These are phyloP conservation scores for Didymella lethalis DNA, from an alignment of 2,329 filamentous ascomycete genomes.

Conservation along the genomic window DNA sequence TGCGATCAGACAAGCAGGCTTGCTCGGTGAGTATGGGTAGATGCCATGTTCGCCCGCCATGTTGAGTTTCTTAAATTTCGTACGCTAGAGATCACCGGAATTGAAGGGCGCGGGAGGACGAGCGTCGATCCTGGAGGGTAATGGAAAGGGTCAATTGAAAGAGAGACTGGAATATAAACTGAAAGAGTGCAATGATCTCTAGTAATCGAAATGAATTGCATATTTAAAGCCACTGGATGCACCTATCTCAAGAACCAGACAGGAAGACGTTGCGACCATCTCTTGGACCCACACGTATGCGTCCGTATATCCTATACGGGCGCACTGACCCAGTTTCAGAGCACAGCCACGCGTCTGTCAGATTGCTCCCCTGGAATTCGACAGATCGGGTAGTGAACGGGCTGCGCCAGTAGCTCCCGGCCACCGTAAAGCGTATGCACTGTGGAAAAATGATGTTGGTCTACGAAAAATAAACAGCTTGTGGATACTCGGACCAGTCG, in stretches of 20 bases:
- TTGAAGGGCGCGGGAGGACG: not conserved
- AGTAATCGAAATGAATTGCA: not conserved
- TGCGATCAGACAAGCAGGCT: slow-evolving; percentile 20
- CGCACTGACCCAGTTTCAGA: slow-evolving; percentile 15
- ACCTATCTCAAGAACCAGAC: not conserved
- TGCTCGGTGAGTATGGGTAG: slow-evolving; percentile 30
- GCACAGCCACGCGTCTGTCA: slow-evolving; percentile 13
- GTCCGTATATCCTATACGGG: slow-evolving; percentile 20
- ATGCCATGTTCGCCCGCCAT: slow-evolving; percentile 29
- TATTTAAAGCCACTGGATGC: slow-evolving; percentile 8
- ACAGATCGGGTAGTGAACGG: not conserved
- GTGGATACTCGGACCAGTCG: not conserved
- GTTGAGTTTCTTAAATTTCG: too few relatives aligned
- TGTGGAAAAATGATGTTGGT: not conserved
- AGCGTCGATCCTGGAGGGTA: not conserved
- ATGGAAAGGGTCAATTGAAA: too few relatives aligned
- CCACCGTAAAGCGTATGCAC: not conserved
- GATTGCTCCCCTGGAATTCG: not conserved
- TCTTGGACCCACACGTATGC: slow-evolving; percentile 12
- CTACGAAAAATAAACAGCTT: not conserved
- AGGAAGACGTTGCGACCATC: slow-evolving; percentile 1
- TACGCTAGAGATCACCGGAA: not conserved
- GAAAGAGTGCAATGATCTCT: not conserved
- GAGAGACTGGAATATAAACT: not conserved
- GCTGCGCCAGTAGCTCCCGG: not conserved